Base-by-base conservation (phyloP, 2,329 filamentous ascomycete genomes). In the Ophiostoma montium region DNA sequence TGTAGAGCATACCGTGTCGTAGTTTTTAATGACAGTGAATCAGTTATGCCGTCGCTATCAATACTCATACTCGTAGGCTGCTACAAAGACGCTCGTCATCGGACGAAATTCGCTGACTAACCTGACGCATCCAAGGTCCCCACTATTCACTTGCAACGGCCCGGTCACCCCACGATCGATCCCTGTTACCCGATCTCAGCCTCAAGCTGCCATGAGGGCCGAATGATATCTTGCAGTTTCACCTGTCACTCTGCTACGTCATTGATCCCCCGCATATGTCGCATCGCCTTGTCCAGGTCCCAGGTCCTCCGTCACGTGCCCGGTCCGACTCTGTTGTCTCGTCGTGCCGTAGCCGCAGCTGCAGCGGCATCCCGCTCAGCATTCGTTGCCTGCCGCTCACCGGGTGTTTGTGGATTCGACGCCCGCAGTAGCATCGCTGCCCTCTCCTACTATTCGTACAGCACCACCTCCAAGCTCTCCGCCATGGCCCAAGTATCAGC, bases 291-390 rank as follows among this genome's bases (percentile, higher is more conserved):
- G 21, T 47, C 21, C 54, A 52, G 16, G 19, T 53, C 48, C 21
- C 54, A 52, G 16, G 19, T 53, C 27, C 31, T 54, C 19, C 45
- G 50, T 45, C 53, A 52, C 48, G 46, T 55, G 41, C 46, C 48
- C 23, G 45, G 43, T 10, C 50, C 52, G 41, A 42, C 42, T 21
- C 49, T 46, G 41, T 45, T 45, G 39, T 16, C 47, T 15, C 36
- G 47, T 5, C 51, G 48, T 12, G 38, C 18, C 45, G 11, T 35
- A 18, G 11, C n/a, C 18, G 30, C 18, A 18, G 18, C 31, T 35
- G 19, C 43, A 31, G 43, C 32, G 21, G 23, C 27, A n/a, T 41
- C 46, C 11, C 12, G 31, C 4, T 38, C 46, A 32, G 27, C 47
- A 11, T 47, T 31, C 2, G 32, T 11, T 9, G n/a, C 9, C 18